Evolutionary conservation across 2,329 filamentous ascomycete genomes (phyloP), one percentile per base, ranked within the genome.

Genomic region (Parasarocladium wereldwijsianum): DNA sequence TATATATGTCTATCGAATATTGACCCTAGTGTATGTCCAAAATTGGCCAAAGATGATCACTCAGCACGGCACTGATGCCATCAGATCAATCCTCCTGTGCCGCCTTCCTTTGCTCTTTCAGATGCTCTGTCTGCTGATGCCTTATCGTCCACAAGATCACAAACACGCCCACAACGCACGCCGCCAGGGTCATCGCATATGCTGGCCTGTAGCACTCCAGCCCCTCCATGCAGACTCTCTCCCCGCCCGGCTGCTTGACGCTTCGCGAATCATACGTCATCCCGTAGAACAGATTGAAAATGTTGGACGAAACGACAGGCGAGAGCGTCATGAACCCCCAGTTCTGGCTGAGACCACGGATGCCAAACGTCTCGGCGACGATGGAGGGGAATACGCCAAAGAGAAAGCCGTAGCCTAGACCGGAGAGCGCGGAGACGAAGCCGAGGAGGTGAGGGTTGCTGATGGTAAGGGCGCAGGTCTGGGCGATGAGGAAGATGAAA

Each of bases 281-380:
- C 28, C 90, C 90, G 49, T 96, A 98, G 34, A 90, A 73, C 2
- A 94, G 57, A 48, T 96, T 98, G 64, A 93, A 96, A 14, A 93
- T 52, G 43, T 96, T 93, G 29, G 84, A 86, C 7, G 77, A 85
- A 17, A 93, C 54, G 3, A 93, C 83, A 0, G 87, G 86, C 3
- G 83, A 78, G 27, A 94, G 61, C 0, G 84, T 94, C 75, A 98
- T 92, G 43, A 80, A 78, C 10, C 90, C 90, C 87, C 90, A 98
- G 46, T 96, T 98, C 47, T 93, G 83, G 32, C 79, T 85, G 26
- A 98, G 63, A 2, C 86, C 87, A 36, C 77, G 69, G 16, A 94
- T 79, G 6, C 90, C 90, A 49, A 98, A 98, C 0, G 79, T 77
- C 49, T 96, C 86, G 6, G 86, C 84, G 8, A 82, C 70, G 12